Evolutionary conservation across 2,329 filamentous ascomycete genomes (phyloP).

Genomic region (Fusarium coicis): DNA sequence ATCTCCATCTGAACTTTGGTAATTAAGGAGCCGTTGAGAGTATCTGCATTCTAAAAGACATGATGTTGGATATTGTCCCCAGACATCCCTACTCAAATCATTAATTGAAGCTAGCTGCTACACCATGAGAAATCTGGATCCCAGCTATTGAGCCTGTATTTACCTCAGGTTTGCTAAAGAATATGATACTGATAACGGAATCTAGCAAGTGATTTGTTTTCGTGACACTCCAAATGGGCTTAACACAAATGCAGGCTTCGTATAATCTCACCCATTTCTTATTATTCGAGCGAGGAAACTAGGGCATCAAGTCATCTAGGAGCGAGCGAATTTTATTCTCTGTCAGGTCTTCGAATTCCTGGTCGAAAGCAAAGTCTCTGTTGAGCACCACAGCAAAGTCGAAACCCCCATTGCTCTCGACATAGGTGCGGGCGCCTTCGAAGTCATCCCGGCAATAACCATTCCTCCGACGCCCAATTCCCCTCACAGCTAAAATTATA

Average conservation of each 20-base stretch:
- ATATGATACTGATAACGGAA: too few species aligned
- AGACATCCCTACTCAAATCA: neutral
- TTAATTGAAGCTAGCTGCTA: neutral
- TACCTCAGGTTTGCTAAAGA: neutral
- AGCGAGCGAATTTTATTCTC: neutral
- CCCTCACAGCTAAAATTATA: slow-evolving; percentile 23
- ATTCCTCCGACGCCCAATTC: neutral
- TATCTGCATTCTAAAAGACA: neutral
- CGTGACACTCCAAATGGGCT: neutral
- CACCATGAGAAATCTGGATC: neutral
- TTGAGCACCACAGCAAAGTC: slow-evolving; percentile 31
- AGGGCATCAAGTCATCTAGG: neutral
- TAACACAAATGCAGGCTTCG: neutral
- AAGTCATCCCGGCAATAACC: slow-evolving; percentile 11
- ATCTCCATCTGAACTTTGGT: neutral
- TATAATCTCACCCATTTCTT: neutral
- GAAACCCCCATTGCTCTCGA: neutral
- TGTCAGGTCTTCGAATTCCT: slow-evolving; percentile 12
- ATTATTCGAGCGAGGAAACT: neutral
- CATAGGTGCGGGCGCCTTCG: slow-evolving; percentile 11
- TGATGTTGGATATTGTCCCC: neutral
- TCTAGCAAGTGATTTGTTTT: neutral
- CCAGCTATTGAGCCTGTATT: neutral
- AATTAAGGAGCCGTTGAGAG: neutral
- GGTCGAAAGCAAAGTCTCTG: slow-evolving; percentile 11